A percentile compares a stretch with the other conserved stretches of the same genome.
These are phyloP conservation scores for Chlamydomonas sphaeroides DNA, from an alignment of 139 green algal genomes.

Conservation along the genomic window DNA sequence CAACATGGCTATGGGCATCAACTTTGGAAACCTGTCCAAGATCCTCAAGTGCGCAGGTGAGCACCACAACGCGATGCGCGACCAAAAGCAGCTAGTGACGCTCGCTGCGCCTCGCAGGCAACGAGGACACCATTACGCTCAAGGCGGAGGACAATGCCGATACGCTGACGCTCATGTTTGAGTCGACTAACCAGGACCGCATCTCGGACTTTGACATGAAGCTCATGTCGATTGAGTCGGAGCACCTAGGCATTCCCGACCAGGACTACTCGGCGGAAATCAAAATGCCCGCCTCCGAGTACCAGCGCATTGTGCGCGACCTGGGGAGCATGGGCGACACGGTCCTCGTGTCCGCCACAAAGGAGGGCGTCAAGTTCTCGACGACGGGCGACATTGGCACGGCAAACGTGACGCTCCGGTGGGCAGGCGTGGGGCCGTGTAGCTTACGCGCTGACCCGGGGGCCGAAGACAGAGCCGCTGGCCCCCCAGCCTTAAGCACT, in stretches of 20 bases:
- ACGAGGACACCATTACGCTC: constrained; percentile 97
- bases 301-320: constrained; percentile 88
- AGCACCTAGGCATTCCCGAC: constrained; percentile 98
- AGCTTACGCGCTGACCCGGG: too few relatives aligned
- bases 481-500: too few relatives aligned
- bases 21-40: constrained; percentile 94
- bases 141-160: constrained; percentile 95
- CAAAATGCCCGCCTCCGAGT: constrained; percentile 82
- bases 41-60: constrained; percentile 95
- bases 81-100: not conserved
- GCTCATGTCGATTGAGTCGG: constrained; percentile 99
- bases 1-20: constrained; percentile 92
- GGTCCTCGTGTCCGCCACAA: constrained; percentile 87
- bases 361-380: constrained; percentile 98
- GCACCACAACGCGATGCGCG: not conserved
- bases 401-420: constrained; percentile 92
- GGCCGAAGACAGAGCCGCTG: too few relatives aligned
- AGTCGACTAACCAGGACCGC: constrained; percentile 69
- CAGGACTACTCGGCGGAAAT: constrained; percentile 87
- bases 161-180: constrained; percentile 97
- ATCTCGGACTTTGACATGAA: constrained; percentile 97
- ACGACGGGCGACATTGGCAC: constrained; percentile 95
- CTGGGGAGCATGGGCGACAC: constrained; percentile 92
- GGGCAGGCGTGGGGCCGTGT: not conserved
- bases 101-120: constrained; percentile 50